Conservation (phyloP, 176 grass and related monocot species). For the Sorghum bicolor region Sorghum_bicolor_NCBIv3 NC_012872.2:1569001-1569500, state of each 20-base stretch:
- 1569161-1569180: slow-evolving; percentile 21
- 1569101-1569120: slow-evolving; percentile 46
- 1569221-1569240: slow-evolving; percentile 15
- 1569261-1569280: no score
- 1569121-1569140: slow-evolving; percentile 1
- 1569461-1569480: no score
- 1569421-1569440: no score
- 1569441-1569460: no score
- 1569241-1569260: neutral
- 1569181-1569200: slow-evolving; percentile 29
- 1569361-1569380: no score
- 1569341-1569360: no score
- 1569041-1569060: slow-evolving; percentile 15
- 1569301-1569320: neutral
- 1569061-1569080: slow-evolving; percentile 14
- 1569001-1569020: neutral
- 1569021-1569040: neutral
- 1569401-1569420: no score
- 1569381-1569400: no score
- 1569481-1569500: neutral
- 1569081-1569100: slow-evolving; percentile 7
- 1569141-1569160: slow-evolving; percentile 33
- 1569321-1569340: neutral
- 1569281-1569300: neutral
- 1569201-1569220: slow-evolving; percentile 8